Evolutionary conservation across 164 flowering plant species (phyloP), one percentile per base, ranked within the genome.

Genomic region (Malania oleifera): DNA sequence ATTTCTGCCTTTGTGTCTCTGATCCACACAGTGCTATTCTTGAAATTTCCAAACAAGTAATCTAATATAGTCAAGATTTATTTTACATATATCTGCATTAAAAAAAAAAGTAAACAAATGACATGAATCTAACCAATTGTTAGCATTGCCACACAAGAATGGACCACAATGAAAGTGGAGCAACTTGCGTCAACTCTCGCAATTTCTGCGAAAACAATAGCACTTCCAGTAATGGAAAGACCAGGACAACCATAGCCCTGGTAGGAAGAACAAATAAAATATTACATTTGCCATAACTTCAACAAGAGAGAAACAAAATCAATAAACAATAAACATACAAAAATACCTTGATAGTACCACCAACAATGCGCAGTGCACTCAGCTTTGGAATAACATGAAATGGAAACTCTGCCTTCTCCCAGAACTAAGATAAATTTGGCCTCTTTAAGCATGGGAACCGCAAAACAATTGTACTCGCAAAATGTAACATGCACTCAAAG

Each of bases 381-480:
- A 93, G 79, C 67, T 85, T 88, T 54, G 99, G 97, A 72, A 93
- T 63, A 44, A 82, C 54, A 25, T 89, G 85, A 74, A 86, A 92
- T 8, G 98, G 98, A 74, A 92, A 92, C 68, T 93, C 83, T 25
- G 97, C 99, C 75, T 86, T 93, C 84, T 93, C 99, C 99, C 99
- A 93, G 55, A 86, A 90, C 97, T 93, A n/a, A 37, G 48, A 38
- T n/a, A n/a, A n/a, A n/a, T n/a, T n/a, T n/a, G n/a, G n/a, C n/a
- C n/a, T n/a, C n/a, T n/a, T n/a, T n/a, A n/a, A n/a, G n/a, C n/a
- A n/a, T n/a, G n/a, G n/a, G n/a, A n/a, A n/a, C n/a, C n/a, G n/a
- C n/a, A n/a, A 31, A 31, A 31, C 9, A 31, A 31, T 31, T 31
- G n/a, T n/a, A n/a, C n/a, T n/a, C n/a, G n/a, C n/a, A n/a, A n/a